Percentiles rank a stretch among this genome's conserved stretches.
Conservation (phyloP, 768 basidiomycete species). For the Scleroderma citrinum region DNA sequence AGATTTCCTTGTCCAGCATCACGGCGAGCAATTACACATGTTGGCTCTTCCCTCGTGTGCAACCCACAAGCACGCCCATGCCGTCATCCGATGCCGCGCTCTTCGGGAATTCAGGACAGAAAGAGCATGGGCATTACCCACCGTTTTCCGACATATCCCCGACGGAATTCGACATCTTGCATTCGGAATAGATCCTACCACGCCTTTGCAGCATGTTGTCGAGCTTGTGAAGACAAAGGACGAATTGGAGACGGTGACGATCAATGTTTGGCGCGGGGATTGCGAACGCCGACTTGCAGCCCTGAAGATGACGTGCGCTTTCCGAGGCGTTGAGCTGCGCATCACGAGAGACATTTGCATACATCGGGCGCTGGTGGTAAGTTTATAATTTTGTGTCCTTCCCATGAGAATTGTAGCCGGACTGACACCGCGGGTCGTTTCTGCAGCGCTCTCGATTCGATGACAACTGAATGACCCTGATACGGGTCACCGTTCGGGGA, state of each 20-base stretch:
- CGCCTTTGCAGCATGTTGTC: conserved; percentile 47
- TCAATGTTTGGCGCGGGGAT: conserved; percentile 50
- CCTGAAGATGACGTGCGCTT: conserved; percentile 61
- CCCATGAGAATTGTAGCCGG: no score
- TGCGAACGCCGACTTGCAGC: conserved; percentile 44
- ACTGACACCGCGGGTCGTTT: conserved; percentile 13
- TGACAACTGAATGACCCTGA: background rate
- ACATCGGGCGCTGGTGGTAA: conserved; percentile 49
- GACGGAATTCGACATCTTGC: conserved; percentile 47
- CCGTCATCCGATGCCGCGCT: conserved; percentile 41
- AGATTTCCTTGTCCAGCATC: conserved; percentile 46
- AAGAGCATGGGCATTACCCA: conserved; percentile 39
- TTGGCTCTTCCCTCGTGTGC: conserved; percentile 53
- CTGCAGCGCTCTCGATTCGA: conserved; percentile 9
- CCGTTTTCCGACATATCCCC: conserved; percentile 45
- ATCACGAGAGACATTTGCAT: conserved; percentile 44
- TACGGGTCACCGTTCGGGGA: background rate
- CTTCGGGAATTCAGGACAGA: conserved; percentile 56
- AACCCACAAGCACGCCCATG: conserved; percentile 40
- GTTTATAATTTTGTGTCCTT: conserved; percentile 20
- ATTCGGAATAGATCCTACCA: conserved; percentile 55
- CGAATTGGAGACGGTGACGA: conserved; percentile 42
- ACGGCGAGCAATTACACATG: conserved; percentile 45
- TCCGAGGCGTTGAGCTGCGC: conserved; percentile 50
- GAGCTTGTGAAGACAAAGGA: conserved; percentile 44